Base-by-base conservation (phyloP, 139 green algal species). In the Tetradesmus obliquus region DNA sequence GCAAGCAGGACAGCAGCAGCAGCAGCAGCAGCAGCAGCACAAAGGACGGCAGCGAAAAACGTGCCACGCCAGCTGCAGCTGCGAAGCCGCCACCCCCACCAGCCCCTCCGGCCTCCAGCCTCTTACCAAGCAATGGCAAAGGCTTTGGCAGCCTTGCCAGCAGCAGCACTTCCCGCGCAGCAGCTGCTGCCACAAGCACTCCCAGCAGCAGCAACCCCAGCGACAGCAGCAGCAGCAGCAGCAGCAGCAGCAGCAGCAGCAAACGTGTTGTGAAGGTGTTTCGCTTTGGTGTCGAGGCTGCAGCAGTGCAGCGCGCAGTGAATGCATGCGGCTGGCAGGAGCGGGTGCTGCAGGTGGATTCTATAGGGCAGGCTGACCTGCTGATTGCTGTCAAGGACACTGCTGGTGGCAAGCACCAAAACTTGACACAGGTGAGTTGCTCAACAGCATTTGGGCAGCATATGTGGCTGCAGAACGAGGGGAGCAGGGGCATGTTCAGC, bases 181-280 rank as follows among this genome's bases (percentile, higher is more conserved):
- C 85, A 89, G 32, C 85, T 82, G 85, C 85, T 76, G 85, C 85
- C 53, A 32, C n/a, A n/a, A n/a, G n/a, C n/a, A n/a, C n/a, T n/a
- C n/a, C n/a, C n/a, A n/a, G n/a, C n/a, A n/a, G n/a, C n/a, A n/a
- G n/a, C n/a, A n/a, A n/a, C n/a, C n/a, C 17, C 13, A 58, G 45
- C 51, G 9, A 8, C 69, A 79, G 19, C 69, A 22, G 19, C 15
- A 79, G 7, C 9, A 79, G 58, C 58, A 88, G 55, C 82, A 88
- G 32, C 57, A 88, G 55, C 55, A 54, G 32, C 24, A 76, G 53
- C 20, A 72, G 69, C 74, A 53, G 74, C 74, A 82, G 74, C 74
- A 89, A 89, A 45, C n/a, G 74, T 51, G 45, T 53, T 12, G 13
- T 91, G 55, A 81, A 82, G 55, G 57, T 91, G 74, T 91, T 91